A percentile compares a stretch with the other conserved stretches of the same genome.
These are phyloP conservation scores for Pythium coloratum DNA, from an alignment of 352 stramenopile species.

Conservation along the genomic window DNA sequence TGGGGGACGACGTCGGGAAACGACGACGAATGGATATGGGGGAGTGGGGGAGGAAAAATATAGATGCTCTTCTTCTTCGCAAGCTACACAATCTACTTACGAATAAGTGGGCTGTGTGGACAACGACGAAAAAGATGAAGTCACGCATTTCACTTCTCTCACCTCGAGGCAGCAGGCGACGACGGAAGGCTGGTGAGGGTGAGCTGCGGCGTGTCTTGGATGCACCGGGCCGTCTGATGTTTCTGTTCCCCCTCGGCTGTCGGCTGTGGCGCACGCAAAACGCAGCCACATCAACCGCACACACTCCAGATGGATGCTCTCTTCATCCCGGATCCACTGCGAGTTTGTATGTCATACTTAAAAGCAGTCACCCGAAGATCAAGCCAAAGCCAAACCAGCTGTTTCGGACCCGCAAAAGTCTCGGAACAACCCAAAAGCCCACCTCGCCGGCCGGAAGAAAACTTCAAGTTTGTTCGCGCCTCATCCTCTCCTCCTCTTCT, in stretches of 20 bases:
- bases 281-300: conserved; percentile 32
- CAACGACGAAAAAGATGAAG: conserved; percentile 35
- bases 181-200: neutral
- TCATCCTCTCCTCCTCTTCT: neutral
- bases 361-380: conserved; percentile 9
- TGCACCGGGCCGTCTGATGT: conserved; percentile 16
- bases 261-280: conserved; percentile 9
- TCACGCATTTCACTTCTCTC: conserved; percentile 7
- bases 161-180: neutral
- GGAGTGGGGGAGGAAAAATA: conserved; percentile 1
- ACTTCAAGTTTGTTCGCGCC: conserved; percentile 27
- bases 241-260: conserved; percentile 13
- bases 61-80: conserved; percentile 12
- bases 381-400: conserved; percentile 19
- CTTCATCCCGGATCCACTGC: conserved; percentile 18
- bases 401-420: conserved; percentile 13
- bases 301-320: conserved; percentile 37
- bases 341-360: conserved; percentile 27
- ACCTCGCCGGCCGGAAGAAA: conserved; percentile 4
- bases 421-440: conserved; percentile 27
- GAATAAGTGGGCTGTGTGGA: conserved; percentile 19
- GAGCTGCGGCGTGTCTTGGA: conserved; percentile 10
- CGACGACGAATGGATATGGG: neutral
- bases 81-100: conserved; percentile 18
- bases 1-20: conserved; percentile 1